Percentiles rank a stretch among this genome's conserved stretches.
Evolutionary conservation across 345 rosid genomes (phyloP).

Genomic region (Citrus sinensis): DNA sequence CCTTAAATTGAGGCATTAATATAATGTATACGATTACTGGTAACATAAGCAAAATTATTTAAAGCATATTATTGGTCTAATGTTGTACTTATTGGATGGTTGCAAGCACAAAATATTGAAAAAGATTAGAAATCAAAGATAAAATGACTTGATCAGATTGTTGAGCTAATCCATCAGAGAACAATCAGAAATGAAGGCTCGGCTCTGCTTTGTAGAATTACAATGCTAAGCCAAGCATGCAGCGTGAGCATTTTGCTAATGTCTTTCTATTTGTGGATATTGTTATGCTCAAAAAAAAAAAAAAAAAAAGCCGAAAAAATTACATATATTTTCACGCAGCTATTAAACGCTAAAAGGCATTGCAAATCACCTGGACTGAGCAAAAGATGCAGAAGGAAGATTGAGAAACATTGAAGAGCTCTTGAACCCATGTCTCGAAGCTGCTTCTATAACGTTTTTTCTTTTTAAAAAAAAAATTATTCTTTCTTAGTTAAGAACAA

Average conservation of each 20-base stretch:
- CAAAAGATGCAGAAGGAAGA: constrained; percentile 51
- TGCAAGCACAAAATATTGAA: no score
- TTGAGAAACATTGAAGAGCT: constrained; percentile 30
- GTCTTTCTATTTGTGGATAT: neutral
- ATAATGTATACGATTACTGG: neutral
- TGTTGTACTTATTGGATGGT: neutral
- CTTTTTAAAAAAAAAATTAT: no score
- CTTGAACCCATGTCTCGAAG: constrained; percentile 42
- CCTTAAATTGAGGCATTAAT: neutral
- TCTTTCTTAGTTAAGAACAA: constrained; percentile 22
- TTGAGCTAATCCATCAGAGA: neutral
- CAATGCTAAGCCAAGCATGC: neutral
- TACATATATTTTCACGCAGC: neutral
- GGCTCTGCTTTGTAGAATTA: neutral
- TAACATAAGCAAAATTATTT: neutral
- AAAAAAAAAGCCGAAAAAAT: no score
- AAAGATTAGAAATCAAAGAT: neutral
- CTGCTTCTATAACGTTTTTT: constrained; percentile 14
- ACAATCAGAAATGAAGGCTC: neutral
- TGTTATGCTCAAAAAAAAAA: no score
- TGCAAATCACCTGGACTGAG: constrained; percentile 62
- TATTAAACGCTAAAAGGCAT: neutral
- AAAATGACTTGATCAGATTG: neutral
- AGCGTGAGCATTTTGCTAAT: neutral
- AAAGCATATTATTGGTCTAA: neutral